Percentiles rank a stretch among this genome's conserved stretches.
These are phyloP conservation scores for Sphagnum contortum DNA, from an alignment of 225 moss, liverwort and hornwort species.

Conservation along the genomic window DNA sequence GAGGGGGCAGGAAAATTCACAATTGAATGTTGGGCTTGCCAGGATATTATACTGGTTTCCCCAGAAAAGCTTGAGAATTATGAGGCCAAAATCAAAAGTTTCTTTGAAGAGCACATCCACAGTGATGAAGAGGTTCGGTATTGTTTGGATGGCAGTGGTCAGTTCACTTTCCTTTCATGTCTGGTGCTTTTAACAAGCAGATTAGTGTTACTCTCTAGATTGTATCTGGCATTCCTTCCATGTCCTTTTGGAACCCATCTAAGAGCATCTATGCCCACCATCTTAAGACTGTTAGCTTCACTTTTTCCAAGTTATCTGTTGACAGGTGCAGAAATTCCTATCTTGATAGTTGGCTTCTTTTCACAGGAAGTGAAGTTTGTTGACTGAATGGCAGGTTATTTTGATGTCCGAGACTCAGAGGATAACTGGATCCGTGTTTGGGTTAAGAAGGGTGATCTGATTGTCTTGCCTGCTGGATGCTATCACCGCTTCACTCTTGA, in stretches of 20 bases:
- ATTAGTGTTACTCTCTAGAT: too few species aligned
- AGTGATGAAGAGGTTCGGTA: conserved; percentile 94
- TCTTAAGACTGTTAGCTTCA: too few species aligned
- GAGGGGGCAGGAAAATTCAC: too few species aligned
- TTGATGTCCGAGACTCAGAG: conserved; percentile 69
- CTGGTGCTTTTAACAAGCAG: too few species aligned
- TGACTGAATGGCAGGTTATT: conserved; percentile 45
- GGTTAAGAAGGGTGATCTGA: conserved; percentile 77
- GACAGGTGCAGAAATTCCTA: too few species aligned
- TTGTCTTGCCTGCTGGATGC: conserved; percentile 83
- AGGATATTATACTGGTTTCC: conserved; percentile 71
- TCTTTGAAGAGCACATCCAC: conserved; percentile 90
- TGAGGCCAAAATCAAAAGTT: conserved; percentile 70
- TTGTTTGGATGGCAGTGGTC: conserved; percentile 77
- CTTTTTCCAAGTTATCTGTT: too few species aligned
- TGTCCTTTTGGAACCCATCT: too few species aligned
- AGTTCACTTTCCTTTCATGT: conserved; percentile 4
- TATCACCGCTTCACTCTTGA: conserved; percentile 97
- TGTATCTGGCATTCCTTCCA: too few species aligned
- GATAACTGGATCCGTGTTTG: conserved; percentile 84
- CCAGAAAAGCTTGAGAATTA: conserved; percentile 53
- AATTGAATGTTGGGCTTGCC: conserved; percentile 2
- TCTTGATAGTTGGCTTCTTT: too few species aligned
- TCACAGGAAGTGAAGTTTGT: too few species aligned
- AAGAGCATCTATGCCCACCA: too few species aligned